Conservation (phyloP, 768 basidiomycete species). For the Calvatia gigantea region DNA sequence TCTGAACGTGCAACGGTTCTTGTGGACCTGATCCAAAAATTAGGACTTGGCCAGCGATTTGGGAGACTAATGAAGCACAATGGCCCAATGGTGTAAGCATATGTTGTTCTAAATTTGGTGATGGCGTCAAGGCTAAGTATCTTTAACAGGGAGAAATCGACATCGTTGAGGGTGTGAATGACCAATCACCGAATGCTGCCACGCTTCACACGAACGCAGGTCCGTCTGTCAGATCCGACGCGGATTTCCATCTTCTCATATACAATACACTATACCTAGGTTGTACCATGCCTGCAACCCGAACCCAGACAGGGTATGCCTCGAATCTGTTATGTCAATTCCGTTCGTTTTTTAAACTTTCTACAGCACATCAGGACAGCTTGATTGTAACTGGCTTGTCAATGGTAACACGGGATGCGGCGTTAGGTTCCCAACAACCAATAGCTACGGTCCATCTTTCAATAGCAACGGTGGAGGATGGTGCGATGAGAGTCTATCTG, state of each 20-base stretch:
- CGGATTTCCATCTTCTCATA: slow-evolving; percentile 16
- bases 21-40: neutral
- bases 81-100: slow-evolving; percentile 44
- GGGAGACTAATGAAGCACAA: slow-evolving; percentile 43
- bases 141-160: slow-evolving; percentile 34
- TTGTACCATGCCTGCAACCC: slow-evolving; percentile 25
- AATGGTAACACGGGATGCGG: slow-evolving; percentile 26
- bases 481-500: slow-evolving; percentile 25
- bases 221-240: slow-evolving; percentile 39
- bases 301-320: slow-evolving; percentile 42
- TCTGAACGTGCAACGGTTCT: neutral
- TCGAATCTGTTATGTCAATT: neutral
- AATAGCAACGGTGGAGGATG: slow-evolving; percentile 59
- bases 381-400: slow-evolving; percentile 20
- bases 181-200: slow-evolving; percentile 31
- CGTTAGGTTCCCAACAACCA: slow-evolving; percentile 26
- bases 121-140: neutral
- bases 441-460: slow-evolving; percentile 56
- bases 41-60: slow-evolving; percentile 51
- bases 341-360: slow-evolving; percentile 11
- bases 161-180: slow-evolving; percentile 39
- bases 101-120: neutral
- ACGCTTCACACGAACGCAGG: slow-evolving; percentile 37
- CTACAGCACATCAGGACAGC: slow-evolving; percentile 21
- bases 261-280: slow-evolving; percentile 16